Conservation (phyloP, 331 rosid species). For the Pyracantha coccinea region DNA sequence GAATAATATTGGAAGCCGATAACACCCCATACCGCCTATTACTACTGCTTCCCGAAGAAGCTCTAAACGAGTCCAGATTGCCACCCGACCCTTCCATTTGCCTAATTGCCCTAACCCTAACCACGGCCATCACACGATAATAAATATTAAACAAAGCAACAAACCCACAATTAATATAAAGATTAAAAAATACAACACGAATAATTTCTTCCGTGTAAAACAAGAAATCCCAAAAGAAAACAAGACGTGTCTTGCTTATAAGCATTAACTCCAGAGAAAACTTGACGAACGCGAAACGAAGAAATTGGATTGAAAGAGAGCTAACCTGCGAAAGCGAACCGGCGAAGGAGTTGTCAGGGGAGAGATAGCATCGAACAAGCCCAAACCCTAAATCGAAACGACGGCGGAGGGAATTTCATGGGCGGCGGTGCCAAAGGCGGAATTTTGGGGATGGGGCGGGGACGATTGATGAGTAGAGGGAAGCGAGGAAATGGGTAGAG, state of each 20-base stretch:
- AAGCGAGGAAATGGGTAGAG: background rate
- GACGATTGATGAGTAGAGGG: background rate
- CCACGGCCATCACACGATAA: background rate
- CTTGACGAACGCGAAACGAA: background rate
- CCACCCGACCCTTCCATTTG: constrained; percentile 57
- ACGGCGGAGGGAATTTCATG: background rate
- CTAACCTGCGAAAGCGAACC: constrained; percentile 32
- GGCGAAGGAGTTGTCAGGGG: constrained; percentile 10
- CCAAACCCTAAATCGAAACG: constrained; percentile 16
- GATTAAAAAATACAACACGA: background rate
- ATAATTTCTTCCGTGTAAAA: background rate
- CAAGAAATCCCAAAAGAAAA: background rate
- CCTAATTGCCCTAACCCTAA: constrained; percentile 50
- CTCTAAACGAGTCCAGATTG: constrained; percentile 45
- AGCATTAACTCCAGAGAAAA: background rate
- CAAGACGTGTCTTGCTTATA: background rate
- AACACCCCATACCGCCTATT: constrained; percentile 49
- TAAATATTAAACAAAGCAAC: background rate
- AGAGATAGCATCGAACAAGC: background rate
- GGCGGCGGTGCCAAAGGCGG: background rate
- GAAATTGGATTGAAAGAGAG: background rate
- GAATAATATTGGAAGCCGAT: constrained; percentile 56
- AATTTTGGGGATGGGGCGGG: background rate
- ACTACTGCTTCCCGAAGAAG: constrained; percentile 21
- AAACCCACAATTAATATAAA: background rate